These are phyloP conservation scores for Rachicladosporium sp. DNA, from an alignment of 2,329 filamentous ascomycete species.

Conservation along the genomic window DNA sequence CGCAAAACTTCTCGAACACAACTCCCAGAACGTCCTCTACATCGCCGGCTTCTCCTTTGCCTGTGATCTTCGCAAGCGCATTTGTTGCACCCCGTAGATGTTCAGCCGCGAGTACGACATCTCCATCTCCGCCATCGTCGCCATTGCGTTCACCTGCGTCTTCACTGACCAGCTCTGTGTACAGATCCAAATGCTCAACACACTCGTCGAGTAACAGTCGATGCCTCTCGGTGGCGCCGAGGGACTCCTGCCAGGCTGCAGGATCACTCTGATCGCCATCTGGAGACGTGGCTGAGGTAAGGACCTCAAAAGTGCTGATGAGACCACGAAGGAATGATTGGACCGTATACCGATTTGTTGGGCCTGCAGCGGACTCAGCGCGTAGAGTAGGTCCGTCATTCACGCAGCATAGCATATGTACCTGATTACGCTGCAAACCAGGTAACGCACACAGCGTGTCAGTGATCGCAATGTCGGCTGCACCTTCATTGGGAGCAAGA, in stretches of 20 bases:
- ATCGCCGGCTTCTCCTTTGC: conserved; percentile 70
- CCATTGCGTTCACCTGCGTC: conserved; percentile 4
- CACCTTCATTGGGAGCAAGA: conserved; percentile 28
- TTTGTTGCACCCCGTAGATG: conserved; percentile 70
- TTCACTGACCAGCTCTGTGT: conserved; percentile 30
- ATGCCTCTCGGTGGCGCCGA: conserved; percentile 86
- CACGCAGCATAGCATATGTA: conserved; percentile 62
- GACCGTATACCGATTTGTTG: conserved; percentile 44
- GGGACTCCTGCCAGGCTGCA: conserved; percentile 64
- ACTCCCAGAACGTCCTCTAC: conserved; percentile 93
- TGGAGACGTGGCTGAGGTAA: conserved; percentile 46
- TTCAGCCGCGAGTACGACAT: conserved; percentile 85
- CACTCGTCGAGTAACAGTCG: conserved; percentile 67
- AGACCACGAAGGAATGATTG: conserved; percentile 56
- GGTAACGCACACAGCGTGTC: conserved; percentile 30
- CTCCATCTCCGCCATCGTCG: conserved; percentile 26
- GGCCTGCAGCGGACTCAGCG: conserved; percentile 28
- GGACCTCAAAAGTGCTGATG: conserved; percentile 51
- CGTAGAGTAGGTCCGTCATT: conserved; percentile 2
- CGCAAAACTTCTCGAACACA: conserved; percentile 76
- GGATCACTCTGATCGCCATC: conserved; percentile 36
- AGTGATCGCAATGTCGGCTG: conserved; percentile 8
- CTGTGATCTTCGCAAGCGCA: conserved; percentile 75
- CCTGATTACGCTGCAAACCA: conserved; percentile 30
- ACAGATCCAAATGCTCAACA: conserved; percentile 57